Conservation (phyloP, 257 asterid genomes). For the Paulownia fortunei region DNA sequence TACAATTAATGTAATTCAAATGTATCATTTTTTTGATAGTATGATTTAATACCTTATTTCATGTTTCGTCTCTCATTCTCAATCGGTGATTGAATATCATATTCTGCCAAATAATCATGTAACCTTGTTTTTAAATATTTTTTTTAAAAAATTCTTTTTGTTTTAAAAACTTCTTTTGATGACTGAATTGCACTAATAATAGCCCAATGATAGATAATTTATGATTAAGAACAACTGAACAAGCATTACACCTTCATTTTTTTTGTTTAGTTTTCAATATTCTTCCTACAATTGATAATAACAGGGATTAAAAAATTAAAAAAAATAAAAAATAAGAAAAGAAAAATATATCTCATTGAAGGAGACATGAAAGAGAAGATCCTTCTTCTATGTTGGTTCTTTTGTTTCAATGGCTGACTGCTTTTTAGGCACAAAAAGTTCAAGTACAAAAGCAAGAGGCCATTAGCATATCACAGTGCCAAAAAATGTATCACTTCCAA, state of each 20-base stretch:
- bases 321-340: not conserved
- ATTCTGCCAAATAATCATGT: too few relatives aligned
- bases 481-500: conserved; percentile 34
- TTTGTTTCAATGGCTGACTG: conserved; percentile 38
- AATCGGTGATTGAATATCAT: too few relatives aligned
- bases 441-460: conserved; percentile 27
- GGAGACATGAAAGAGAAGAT: conserved; percentile 46
- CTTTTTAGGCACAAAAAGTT: conserved; percentile 47
- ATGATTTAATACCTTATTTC: too few relatives aligned
- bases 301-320: too few relatives aligned
- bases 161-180: not conserved
- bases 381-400: conserved; percentile 42
- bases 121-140: too few relatives aligned
- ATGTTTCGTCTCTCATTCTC: too few relatives aligned
- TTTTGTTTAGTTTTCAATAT: too few relatives aligned
- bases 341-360: not conserved
- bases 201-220: not conserved
- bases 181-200: not conserved
- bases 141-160: not conserved
- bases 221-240: not conserved
- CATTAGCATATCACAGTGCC: conserved; percentile 33
- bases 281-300: not conserved
- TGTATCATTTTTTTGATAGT: too few relatives aligned
- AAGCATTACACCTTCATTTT: not conserved
- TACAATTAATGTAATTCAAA: too few relatives aligned